Evolutionary conservation across 1,139 yeast species (phyloP).

Genomic region (Magnusiomyces magnusii): DNA sequence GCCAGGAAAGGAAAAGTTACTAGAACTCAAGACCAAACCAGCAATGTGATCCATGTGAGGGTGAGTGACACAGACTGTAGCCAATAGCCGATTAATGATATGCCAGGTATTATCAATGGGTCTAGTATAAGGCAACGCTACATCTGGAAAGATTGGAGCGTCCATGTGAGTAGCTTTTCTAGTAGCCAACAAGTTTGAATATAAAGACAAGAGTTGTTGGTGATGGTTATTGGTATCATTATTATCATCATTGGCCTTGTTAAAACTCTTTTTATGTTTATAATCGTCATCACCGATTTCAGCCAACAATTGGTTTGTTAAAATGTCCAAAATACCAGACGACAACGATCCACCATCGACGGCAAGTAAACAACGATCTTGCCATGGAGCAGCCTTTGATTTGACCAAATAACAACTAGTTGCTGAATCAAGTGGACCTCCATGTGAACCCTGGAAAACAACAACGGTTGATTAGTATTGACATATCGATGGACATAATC

Average conservation of each 20-base stretch:
- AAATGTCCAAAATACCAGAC: constrained; percentile 47
- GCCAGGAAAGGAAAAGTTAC: constrained; percentile 38
- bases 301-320: constrained; percentile 25
- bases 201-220: neutral
- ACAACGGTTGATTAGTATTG: no score
- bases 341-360: constrained; percentile 80
- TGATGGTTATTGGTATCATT: neutral
- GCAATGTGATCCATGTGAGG: constrained; percentile 78
- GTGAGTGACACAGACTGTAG: constrained; percentile 60
- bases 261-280: neutral
- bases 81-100: constrained; percentile 28
- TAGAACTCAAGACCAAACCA: constrained; percentile 64
- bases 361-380: constrained; percentile 39
- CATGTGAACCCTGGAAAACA: constrained; percentile 17
- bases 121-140: constrained; percentile 23
- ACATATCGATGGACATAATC: no score
- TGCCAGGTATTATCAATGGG: constrained; percentile 33
- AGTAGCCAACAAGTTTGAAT: constrained; percentile 7
- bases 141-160: constrained; percentile 15
- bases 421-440: constrained; percentile 27
- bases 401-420: constrained; percentile 49
- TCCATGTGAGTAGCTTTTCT: constrained; percentile 5
- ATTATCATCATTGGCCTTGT: constrained; percentile 4
- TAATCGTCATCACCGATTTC: neutral
- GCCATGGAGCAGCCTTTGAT: constrained; percentile 40